Base-by-base conservation (phyloP, 2,329 filamentous ascomycete species). In the Raffaelea ambrosiae region DNA sequence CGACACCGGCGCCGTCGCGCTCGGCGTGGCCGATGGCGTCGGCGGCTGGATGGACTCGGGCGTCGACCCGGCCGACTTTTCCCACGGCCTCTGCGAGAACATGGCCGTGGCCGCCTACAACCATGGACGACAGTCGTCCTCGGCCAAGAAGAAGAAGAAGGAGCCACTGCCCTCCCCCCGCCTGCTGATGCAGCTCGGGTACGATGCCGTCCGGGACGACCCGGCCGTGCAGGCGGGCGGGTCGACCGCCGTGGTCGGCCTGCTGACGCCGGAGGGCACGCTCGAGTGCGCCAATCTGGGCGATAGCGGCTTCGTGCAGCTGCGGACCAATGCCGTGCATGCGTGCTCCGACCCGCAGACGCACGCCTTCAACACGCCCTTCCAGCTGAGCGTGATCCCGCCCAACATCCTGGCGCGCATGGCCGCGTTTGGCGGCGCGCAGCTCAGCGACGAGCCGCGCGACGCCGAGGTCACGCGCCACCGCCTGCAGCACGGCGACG, bases 351-450 rank as follows among this genome's bases (percentile, higher is more conserved):
- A 83, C 43, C 85, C 88, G 21, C 93, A 98, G 66, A 96, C 89
- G 1, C 93, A 98, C 64, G 89, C 84, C 40, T 98, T 98, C 76
- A 98, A 98, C 66, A 97, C 93, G 0, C 93, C 93, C 0, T 98
- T 87, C 61, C 93, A 98, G 65, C 77, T 98, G 38, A 91, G 88
- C 47, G 82, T 95, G 46, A 83, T 96, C 8, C 91, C 93, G 1
- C 79, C 84, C 3, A 80, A 78, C 57, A 83, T 95, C 66, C 77
- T 88, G 48, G 79, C 81, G 20, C 86, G 93, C 58, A 84, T 89
- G 58, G 80, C 83, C 13, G 79, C 88, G 23, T 97, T 95, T 63
- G 91, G 91, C 19, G 88, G 88, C 40, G 73, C 78, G 2, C 86
- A 86, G 53, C 77, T 95, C 22, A 83, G 84, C 61, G 93, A 98